Conservation (phyloP, 805 yeast genomes). For the Yueomyces sp. region DNA sequence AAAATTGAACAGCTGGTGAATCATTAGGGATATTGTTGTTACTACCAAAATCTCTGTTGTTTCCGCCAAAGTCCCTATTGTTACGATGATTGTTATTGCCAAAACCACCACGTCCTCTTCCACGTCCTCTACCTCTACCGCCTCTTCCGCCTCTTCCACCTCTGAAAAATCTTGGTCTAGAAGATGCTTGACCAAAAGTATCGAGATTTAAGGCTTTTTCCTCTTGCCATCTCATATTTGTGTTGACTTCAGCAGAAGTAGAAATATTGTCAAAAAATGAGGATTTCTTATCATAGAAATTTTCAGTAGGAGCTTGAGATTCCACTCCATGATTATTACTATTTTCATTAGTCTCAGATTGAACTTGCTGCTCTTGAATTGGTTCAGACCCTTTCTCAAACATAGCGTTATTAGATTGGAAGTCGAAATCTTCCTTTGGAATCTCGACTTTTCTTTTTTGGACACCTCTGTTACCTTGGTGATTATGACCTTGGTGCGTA, state of each 20-base stretch:
- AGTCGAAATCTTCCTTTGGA: constrained; percentile 58
- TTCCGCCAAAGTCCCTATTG: constrained; percentile 5
- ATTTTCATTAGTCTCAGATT: background rate
- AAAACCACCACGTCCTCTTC: constrained; percentile 24
- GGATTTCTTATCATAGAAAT: constrained; percentile 60
- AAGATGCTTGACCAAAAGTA: constrained; percentile 68
- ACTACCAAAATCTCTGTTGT: constrained; percentile 4
- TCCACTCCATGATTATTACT: constrained; percentile 1
- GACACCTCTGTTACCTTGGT: constrained; percentile 2
- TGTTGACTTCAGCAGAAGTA: constrained; percentile 41
- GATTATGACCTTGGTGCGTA: constrained; percentile 2
- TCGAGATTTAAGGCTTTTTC: constrained; percentile 65
- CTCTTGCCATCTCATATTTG: constrained; percentile 49
- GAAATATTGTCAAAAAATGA: constrained; percentile 86
- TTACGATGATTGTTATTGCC: constrained; percentile 14
- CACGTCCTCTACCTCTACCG: constrained; percentile 28
- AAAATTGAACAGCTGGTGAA: constrained; percentile 4
- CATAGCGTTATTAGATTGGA: constrained; percentile 58
- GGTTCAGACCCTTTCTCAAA: constrained; percentile 37
- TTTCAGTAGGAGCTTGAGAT: constrained; percentile 7
- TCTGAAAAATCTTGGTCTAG: constrained; percentile 29
- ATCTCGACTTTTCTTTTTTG: constrained; percentile 19
- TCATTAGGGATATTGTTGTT: constrained; percentile 1
- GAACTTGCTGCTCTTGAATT: constrained; percentile 2
- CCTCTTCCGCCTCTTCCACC: constrained; percentile 37